Evolutionary conservation across 2,329 filamentous ascomycete genomes (phyloP), one percentile per base, ranked within the genome.

Genomic region (Phaeomoniella chlamydospora): DNA sequence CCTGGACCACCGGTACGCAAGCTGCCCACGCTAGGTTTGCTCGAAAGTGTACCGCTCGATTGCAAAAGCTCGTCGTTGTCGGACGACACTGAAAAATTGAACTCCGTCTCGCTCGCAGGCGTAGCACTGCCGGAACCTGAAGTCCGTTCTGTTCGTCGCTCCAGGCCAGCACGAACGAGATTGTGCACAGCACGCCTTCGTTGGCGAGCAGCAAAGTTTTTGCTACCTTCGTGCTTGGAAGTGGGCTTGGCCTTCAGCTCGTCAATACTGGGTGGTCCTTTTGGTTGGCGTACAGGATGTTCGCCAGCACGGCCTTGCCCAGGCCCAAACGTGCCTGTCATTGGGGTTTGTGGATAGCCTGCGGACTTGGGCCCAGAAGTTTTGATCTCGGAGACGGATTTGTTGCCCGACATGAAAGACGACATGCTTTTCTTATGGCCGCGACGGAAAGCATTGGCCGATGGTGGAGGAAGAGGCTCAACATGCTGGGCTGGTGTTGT

Each of bases 181-280:
- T 86, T 94, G 64, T 87, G 78, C 31, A 98, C 77, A 16, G 90
- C 90, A 49, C 82, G 86, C 44, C 88, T 85, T 41, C 90, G 85
- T 51, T 92, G 87, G 42, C 90, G 86, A 38, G 86, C 77, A 9
- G 82, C 81, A 61, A 98, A 98, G 65, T 98, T 98, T 74, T 94
- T 67, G 75, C 88, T 94, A 15, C 88, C 90, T 57, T 96, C 88
- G 44, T 88, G 75, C 63, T 86, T 94, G 46, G 84, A 78, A 5
- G 88, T 96, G 2, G 90, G 90, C 61, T 87, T 90, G 14, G 79
- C 72, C 51, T 80, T 74, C 41, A 98, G 75, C 62, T 98, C 90
- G 46, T 98, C 90, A 35, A 96, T 70, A 11, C 83, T 77, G 11
- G 90, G 90, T 15, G 90, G 90, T 4, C 87, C 87, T 44, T 86